Percentiles rank a stretch among this genome's conserved stretches.
Conservation (phyloP, 192 early-diverging fungal genomes). For the Podila epigama region DNA sequence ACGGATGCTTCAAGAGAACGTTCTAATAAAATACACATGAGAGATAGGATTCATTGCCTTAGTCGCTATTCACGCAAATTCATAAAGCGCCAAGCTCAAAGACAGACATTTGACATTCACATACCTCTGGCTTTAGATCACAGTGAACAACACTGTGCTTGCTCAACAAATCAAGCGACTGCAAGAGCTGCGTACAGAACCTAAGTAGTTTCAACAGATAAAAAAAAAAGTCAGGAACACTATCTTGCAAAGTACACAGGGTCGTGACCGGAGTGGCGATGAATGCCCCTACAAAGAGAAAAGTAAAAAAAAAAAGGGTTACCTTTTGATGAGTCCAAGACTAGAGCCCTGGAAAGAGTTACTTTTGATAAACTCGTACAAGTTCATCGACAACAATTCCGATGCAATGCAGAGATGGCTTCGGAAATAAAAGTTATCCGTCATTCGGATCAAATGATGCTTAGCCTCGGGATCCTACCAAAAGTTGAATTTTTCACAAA, state of each 20-base stretch:
- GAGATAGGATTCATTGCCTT: no score
- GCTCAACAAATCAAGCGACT: conserved; percentile 77
- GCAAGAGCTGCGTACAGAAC: conserved; percentile 85
- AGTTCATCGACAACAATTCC: conserved; percentile 92
- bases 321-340: conserved; percentile 74
- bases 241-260: neutral
- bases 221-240: neutral
- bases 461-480: conserved; percentile 80
- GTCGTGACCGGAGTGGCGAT: no score
- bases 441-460: conserved; percentile 87
- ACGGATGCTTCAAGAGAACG: conserved; percentile 79
- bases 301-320: neutral
- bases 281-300: neutral
- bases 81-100: no score
- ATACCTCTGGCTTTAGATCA: conserved; percentile 96
- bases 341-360: conserved; percentile 91
- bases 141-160: conserved; percentile 89
- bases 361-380: conserved; percentile 97
- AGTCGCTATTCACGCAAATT: no score
- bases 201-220: conserved; percentile 47
- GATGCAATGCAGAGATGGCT: conserved; percentile 95
- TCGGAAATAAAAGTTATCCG: conserved; percentile 92
- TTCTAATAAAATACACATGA: conserved; percentile 59
- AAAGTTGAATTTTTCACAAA: no score
- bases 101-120: no score